Evolutionary conservation across 1,284 basidiomycete genomes (phyloP).

Genomic region (Naganishia sp.): DNA sequence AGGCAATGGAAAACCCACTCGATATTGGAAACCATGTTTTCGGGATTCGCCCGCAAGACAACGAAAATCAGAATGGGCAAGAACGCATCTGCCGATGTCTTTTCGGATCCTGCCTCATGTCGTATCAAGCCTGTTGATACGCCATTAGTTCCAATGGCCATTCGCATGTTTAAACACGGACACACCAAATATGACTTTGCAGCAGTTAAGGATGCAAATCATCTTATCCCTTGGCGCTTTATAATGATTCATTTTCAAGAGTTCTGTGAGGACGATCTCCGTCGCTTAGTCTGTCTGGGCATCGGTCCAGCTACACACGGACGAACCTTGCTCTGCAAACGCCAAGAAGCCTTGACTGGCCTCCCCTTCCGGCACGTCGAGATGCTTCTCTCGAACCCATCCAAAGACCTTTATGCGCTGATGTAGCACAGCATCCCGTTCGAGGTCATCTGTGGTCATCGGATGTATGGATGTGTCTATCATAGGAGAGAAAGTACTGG

Average conservation of each 20-base stretch:
- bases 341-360: conserved; percentile 76
- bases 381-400: conserved; percentile 85
- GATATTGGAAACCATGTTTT: conserved; percentile 89
- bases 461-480: conserved; percentile 64
- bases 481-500: conserved; percentile 85
- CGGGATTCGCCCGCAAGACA: conserved; percentile 88
- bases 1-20: conserved; percentile 63
- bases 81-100: conserved; percentile 82
- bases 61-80: conserved; percentile 93
- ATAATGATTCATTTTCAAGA: conserved; percentile 97
- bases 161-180: conserved; percentile 24
- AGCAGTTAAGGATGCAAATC: conserved; percentile 95
- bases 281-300: neutral
- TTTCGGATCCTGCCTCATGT: conserved; percentile 66
- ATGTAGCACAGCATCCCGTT: conserved; percentile 83
- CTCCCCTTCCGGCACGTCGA: conserved; percentile 66
- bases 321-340: conserved; percentile 83
- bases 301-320: no score
- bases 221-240: conserved; percentile 97
- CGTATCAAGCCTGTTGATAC: conserved; percentile 72
- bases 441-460: conserved; percentile 92
- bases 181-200: conserved; percentile 98
- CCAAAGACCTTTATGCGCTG: conserved; percentile 89
- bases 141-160: conserved; percentile 18
- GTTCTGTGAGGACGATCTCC: conserved; percentile 59